phyloP scores from a whole-genome alignment of 345 rosid species.

The Eucalyptus erythrocorys region DNA sequence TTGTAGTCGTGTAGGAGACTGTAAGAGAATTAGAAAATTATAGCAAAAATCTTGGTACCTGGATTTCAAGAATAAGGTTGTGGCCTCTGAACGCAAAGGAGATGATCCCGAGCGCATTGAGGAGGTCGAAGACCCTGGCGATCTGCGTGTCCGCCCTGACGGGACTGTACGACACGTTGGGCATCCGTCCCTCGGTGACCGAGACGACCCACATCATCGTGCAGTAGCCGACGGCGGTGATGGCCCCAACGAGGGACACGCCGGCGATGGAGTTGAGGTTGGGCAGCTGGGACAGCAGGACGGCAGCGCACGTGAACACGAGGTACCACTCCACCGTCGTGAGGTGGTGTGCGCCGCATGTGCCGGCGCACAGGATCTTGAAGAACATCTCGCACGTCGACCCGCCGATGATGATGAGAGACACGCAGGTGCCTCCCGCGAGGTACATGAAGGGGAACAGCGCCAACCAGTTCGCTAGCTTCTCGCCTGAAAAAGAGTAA shows the following conservation, averaged over 20 bases:
- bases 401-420: conserved; percentile 50
- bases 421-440: conserved; percentile 52
- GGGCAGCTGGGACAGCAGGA: conserved; percentile 49
- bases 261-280: conserved; percentile 61
- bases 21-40: neutral
- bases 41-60: conserved; percentile 16
- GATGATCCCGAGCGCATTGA: conserved; percentile 54
- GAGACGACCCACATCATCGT: conserved; percentile 51
- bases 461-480: conserved; percentile 31
- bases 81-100: conserved; percentile 67
- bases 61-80: conserved; percentile 65
- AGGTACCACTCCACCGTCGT: conserved; percentile 43
- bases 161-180: conserved; percentile 29
- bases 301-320: conserved; percentile 32
- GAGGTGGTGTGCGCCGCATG: conserved; percentile 23
- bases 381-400: conserved; percentile 11
- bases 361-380: conserved; percentile 11
- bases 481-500: conserved; percentile 20
- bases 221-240: conserved; percentile 40
- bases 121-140: conserved; percentile 16
- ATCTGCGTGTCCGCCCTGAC: neutral
- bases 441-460: conserved; percentile 49
- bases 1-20: neutral
- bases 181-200: conserved; percentile 16
- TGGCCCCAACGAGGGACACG: conserved; percentile 38